phyloP scores from a whole-genome alignment of 1,139 yeast genomes.

The Yamadazyma pseudoaaseri region DNA sequence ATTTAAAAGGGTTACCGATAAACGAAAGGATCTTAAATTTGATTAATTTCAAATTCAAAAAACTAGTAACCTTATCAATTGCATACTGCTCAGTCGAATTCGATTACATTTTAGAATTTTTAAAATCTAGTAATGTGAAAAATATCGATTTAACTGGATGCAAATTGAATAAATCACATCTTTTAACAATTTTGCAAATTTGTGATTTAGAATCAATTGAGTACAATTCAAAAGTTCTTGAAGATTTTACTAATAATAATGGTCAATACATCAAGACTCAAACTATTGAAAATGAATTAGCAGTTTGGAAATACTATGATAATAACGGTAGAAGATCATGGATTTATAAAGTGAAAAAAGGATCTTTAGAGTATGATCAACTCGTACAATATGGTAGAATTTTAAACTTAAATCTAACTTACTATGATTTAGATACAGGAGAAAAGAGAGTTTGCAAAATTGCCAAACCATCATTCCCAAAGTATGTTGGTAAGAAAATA shows the following conservation, averaged over 20 bases:
- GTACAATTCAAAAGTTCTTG: constrained; percentile 39
- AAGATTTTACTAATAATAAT: constrained; percentile 33
- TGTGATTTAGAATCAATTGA: constrained; percentile 36
- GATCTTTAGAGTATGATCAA: constrained; percentile 33
- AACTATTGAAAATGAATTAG: constrained; percentile 25
- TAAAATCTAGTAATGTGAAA: constrained; percentile 29
- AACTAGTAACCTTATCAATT: constrained; percentile 61
- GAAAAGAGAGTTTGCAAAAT: constrained; percentile 55
- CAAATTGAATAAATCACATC: constrained; percentile 24
- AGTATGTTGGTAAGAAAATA: constrained; percentile 62
- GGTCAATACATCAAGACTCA: constrained; percentile 31
- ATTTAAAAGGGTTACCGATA: constrained; percentile 77
- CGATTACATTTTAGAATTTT: constrained; percentile 48
- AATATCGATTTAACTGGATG: constrained; percentile 43
- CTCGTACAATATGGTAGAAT: constrained; percentile 19
- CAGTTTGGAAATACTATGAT: constrained; percentile 53
- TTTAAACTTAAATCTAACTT: constrained; percentile 36
- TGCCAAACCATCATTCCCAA: constrained; percentile 59
- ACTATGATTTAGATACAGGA: constrained; percentile 68
- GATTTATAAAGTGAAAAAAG: constrained; percentile 56
- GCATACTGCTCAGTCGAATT: constrained; percentile 56
- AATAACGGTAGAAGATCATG: constrained; percentile 81
- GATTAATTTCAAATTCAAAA: constrained; percentile 53
- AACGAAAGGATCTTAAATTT: constrained; percentile 50
- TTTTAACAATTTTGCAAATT: constrained; percentile 26